Percentiles rank a stretch among this genome's conserved stretches.
phyloP scores from a whole-genome alignment of 176 grass and related monocot species.

The Typha latifolia region DNA sequence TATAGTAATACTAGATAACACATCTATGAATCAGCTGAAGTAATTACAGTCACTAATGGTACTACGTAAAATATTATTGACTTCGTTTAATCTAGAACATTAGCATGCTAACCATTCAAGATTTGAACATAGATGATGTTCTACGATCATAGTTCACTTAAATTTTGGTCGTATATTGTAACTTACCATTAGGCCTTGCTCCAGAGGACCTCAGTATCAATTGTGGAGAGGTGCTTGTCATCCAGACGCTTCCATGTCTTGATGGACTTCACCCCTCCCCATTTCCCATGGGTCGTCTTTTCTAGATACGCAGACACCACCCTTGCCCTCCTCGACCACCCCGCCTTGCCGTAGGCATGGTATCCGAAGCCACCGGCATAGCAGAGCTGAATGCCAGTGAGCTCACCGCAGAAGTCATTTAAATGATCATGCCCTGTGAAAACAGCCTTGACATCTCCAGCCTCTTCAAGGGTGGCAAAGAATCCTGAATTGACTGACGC shows the following conservation, averaged over 20 bases:
- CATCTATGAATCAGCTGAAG: too few relatives aligned
- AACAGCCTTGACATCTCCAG: conserved; percentile 75
- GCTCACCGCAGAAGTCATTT: conserved; percentile 82
- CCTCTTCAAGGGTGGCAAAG: conserved; percentile 72
- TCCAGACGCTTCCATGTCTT: conserved; percentile 97
- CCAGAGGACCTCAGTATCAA: conserved; percentile 82
- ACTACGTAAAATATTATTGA: too few relatives aligned
- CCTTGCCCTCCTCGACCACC: conserved; percentile 86
- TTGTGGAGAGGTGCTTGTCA: conserved; percentile 61
- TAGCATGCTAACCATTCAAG: too few relatives aligned
- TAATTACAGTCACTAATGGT: too few relatives aligned
- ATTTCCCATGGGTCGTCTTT: conserved; percentile 41
- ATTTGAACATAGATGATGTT: too few relatives aligned
- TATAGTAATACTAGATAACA: too few relatives aligned
- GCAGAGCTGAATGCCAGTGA: conserved; percentile 68
- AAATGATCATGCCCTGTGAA: conserved; percentile 88
- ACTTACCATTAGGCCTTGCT: conserved; percentile 61
- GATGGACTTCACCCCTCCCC: conserved; percentile 82
- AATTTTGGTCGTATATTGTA: not conserved
- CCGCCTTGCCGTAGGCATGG: conserved; percentile 87
- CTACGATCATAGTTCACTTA: too few relatives aligned
- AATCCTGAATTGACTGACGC: conserved; percentile 86
- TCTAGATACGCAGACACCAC: conserved; percentile 79
- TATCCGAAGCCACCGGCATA: conserved; percentile 94
- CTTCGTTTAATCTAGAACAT: too few relatives aligned